phyloP scores from a whole-genome alignment of 139 green algal genomes.

The Protoeuglena noctilucae region DNA sequence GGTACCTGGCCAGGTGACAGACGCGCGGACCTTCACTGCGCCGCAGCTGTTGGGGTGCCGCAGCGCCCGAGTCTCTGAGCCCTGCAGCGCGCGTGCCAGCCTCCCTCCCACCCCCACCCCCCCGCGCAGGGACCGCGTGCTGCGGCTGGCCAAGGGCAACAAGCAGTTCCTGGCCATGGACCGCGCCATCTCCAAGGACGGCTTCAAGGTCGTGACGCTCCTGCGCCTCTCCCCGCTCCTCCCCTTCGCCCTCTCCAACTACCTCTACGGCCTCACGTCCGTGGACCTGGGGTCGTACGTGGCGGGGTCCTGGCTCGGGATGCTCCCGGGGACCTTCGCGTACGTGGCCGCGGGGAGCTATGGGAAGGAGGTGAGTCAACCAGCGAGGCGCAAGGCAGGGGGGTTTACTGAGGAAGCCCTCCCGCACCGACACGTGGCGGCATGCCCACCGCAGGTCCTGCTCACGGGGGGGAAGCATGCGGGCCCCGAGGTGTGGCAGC shows the following conservation, averaged over 20 bases:
- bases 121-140: constrained; percentile 6
- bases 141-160: constrained; percentile 24
- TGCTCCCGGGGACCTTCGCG: constrained; percentile 62
- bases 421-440: no score
- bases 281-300: constrained; percentile 39
- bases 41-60: background rate
- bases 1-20: constrained; percentile 69
- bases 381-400: no score
- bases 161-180: constrained; percentile 74
- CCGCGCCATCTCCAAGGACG: constrained; percentile 61
- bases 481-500: constrained; percentile 16
- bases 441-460: background rate
- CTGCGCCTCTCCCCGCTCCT: constrained; percentile 52
- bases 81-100: no score
- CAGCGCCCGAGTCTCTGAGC: constrained; percentile 8
- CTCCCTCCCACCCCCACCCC: no score
- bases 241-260: constrained; percentile 59
- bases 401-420: no score
- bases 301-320: constrained; percentile 51
- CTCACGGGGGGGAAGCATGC: background rate
- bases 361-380: no score
- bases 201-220: constrained; percentile 69
- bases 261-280: constrained; percentile 30
- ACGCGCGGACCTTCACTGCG: constrained; percentile 33
- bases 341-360: constrained; percentile 29